A percentile compares a stretch with the other conserved stretches of the same genome.
phyloP scores from a whole-genome alignment of 768 basidiomycete species.

The Lactarius sp. region DNA sequence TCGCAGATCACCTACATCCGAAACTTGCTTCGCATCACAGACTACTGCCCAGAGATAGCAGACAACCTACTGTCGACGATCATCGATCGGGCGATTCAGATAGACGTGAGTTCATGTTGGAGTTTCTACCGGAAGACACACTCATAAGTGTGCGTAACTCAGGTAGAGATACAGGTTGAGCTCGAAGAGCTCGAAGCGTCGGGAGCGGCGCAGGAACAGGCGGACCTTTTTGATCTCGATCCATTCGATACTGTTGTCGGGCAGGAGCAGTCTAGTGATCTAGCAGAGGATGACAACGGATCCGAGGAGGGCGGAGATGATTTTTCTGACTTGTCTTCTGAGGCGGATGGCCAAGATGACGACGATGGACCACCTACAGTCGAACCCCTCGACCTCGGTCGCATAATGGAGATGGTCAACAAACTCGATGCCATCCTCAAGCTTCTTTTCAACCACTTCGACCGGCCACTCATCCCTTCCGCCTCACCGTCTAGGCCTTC shows the following conservation, averaged over 20 bases:
- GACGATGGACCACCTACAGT: slow-evolving; percentile 37
- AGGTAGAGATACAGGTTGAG: slow-evolving; percentile 98
- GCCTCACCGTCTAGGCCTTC: slow-evolving; percentile 29
- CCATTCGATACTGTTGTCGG: slow-evolving; percentile 81
- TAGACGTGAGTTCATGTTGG: slow-evolving; percentile 56
- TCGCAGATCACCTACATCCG: slow-evolving; percentile 87
- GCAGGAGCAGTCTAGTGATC: slow-evolving; percentile 64
- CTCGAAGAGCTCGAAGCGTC: slow-evolving; percentile 83
- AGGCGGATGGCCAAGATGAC: slow-evolving; percentile 49
- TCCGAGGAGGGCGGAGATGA: slow-evolving; percentile 39
- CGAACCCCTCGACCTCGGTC: slow-evolving; percentile 53
- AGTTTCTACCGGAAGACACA: not conserved
- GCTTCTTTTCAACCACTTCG: slow-evolving; percentile 82
- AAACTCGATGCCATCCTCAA: slow-evolving; percentile 89
- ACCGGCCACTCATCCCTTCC: slow-evolving; percentile 40
- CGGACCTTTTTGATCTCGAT: slow-evolving; percentile 67
- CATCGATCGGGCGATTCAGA: slow-evolving; percentile 90
- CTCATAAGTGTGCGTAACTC: not conserved
- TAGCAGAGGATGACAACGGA: slow-evolving; percentile 45
- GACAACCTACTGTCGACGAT: slow-evolving; percentile 83
- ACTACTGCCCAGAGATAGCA: slow-evolving; percentile 83
- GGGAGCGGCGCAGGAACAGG: slow-evolving; percentile 44
- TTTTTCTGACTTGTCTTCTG: slow-evolving; percentile 75
- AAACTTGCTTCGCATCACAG: slow-evolving; percentile 75
- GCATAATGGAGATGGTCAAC: slow-evolving; percentile 80